A percentile compares a stretch with the other conserved stretches of the same genome.
phyloP scores from a whole-genome alignment of 768 basidiomycete genomes.

The Boletus edulis region DNA sequence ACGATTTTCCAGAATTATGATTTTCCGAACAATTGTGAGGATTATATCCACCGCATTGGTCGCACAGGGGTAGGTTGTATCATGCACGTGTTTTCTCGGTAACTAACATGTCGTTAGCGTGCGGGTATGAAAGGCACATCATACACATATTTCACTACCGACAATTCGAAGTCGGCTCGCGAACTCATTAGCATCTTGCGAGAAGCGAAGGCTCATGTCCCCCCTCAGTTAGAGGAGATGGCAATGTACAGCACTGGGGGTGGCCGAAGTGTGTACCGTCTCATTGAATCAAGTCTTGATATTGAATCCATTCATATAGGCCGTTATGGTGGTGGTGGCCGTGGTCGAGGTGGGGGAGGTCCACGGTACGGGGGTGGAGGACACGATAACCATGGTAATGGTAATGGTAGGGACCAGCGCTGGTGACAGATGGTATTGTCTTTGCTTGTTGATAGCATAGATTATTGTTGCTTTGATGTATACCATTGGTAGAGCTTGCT shows the following conservation, averaged over 20 bases:
- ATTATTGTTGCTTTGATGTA: conserved; percentile 19
- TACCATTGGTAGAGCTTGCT: conserved; percentile 24
- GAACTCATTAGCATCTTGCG: conserved; percentile 84
- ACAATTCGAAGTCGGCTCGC: conserved; percentile 91
- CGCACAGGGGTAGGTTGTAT: conserved; percentile 76
- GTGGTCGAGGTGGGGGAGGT: conserved; percentile 22
- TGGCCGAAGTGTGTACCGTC: conserved; percentile 53
- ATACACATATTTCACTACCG: conserved; percentile 96
- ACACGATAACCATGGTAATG: conserved; percentile 20
- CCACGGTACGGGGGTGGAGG: conserved; percentile 24
- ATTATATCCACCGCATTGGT: conserved; percentile 98
- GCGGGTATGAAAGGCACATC: conserved; percentile 90
- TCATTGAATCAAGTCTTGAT: background rate
- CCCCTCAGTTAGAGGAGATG: conserved; percentile 94
- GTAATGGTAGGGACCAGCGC: conserved; percentile 21
- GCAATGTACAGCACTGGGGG: conserved; percentile 80
- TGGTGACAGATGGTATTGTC: conserved; percentile 17
- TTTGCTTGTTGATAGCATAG: conserved; percentile 18
- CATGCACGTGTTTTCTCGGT: background rate
- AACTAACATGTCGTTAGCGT: conserved; percentile 49
- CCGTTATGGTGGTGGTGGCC: conserved; percentile 52
- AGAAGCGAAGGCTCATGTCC: conserved; percentile 84
- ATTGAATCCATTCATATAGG: conserved; percentile 36
- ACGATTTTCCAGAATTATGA: conserved; percentile 73
- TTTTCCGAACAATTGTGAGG: conserved; percentile 97